phyloP scores from a whole-genome alignment of 2,329 filamentous ascomycete genomes.

The Hymenoscyphus salicellus region DNA sequence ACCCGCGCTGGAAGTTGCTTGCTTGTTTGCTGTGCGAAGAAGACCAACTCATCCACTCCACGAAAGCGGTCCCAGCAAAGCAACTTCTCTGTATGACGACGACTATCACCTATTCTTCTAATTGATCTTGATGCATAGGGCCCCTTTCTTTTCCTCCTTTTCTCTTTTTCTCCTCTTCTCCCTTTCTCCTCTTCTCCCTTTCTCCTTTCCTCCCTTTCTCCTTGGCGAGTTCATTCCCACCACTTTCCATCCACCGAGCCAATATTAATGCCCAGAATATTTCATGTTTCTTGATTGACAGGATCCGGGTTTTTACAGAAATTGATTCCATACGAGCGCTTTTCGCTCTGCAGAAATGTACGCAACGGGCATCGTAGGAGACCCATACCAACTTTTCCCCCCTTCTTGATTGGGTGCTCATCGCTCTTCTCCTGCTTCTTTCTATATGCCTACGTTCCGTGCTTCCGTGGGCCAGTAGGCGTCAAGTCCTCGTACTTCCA shows the following conservation, averaged over 20 bases:
- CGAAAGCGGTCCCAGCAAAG: background rate
- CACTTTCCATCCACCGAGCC: background rate
- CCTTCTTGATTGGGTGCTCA: too few relatives aligned
- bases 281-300: background rate
- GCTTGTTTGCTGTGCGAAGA: background rate
- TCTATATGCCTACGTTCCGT: background rate
- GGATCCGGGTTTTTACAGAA: background rate
- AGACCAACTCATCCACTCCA: background rate
- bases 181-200: too few relatives aligned
- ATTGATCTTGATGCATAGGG: background rate
- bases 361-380: too few relatives aligned
- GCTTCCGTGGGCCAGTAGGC: background rate
- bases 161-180: too few relatives aligned
- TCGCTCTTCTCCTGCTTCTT: too few relatives aligned
- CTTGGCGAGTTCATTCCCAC: background rate
- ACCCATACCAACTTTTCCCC: too few relatives aligned
- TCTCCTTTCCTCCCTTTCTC: too few relatives aligned
- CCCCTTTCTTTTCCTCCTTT: background rate
- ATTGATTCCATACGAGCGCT: background rate
- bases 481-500: background rate
- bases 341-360: background rate
- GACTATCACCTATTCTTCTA: background rate
- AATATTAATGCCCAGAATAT: background rate
- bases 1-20: background rate
- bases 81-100: background rate